Conservation (phyloP, 2,329 filamentous ascomycete genomes). For the Epicoccum sorghinum region DNA sequence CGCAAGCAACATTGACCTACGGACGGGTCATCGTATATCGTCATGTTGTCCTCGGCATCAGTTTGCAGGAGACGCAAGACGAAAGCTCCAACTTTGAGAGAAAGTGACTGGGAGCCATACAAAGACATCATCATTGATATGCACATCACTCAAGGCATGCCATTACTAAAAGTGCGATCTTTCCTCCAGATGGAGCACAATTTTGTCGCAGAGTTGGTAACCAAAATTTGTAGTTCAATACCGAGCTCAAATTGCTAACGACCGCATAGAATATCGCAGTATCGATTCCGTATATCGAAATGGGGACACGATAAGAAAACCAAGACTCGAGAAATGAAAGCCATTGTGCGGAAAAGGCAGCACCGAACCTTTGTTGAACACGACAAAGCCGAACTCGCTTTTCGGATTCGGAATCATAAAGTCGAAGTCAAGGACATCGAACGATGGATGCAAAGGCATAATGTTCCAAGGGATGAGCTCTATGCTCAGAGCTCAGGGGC, state of each 20-base stretch:
- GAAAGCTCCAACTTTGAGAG: conserved; percentile 29
- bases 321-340: conserved; percentile 26
- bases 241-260: not conserved
- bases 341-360: conserved; percentile 30
- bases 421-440: conserved; percentile 29
- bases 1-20: no score
- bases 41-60: not conserved
- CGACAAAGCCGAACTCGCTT: conserved; percentile 15
- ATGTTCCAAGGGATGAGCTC: conserved; percentile 1
- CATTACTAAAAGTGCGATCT: conserved; percentile 16
- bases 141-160: conserved; percentile 13
- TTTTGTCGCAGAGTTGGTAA: conserved; percentile 27
- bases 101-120: conserved; percentile 26
- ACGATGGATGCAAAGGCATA: conserved; percentile 29
- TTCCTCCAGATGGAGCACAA: conserved; percentile 17
- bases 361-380: conserved; percentile 25
- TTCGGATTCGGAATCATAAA: conserved; percentile 17
- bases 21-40: not conserved
- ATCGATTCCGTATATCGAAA: conserved; percentile 24
- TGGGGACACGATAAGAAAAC: conserved; percentile 31
- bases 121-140: conserved; percentile 22
- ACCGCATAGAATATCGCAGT: conserved; percentile 22
- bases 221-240: not conserved
- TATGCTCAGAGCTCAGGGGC: no score
- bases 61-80: conserved; percentile 16